Conservation (phyloP, 2,329 filamentous ascomycete genomes). For the Ramularia endophylla region DNA sequence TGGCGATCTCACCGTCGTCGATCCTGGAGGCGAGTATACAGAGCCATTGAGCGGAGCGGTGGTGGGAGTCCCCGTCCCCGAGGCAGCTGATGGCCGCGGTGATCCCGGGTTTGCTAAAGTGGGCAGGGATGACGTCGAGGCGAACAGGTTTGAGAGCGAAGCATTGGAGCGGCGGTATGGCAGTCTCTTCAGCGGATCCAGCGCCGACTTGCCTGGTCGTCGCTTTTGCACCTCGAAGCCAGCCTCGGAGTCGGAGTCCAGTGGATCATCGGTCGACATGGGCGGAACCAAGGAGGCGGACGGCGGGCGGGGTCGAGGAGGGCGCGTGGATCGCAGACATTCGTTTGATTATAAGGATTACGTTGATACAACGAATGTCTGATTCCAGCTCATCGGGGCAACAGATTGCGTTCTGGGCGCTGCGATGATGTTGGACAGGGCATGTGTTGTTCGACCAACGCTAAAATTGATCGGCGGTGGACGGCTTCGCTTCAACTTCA, state of each 20-base stretch:
- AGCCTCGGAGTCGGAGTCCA: slow-evolving; percentile 61
- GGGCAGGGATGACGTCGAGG: slow-evolving; percentile 43
- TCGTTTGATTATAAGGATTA: too few species aligned
- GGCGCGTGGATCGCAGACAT: too few species aligned
- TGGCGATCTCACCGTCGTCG: slow-evolving; percentile 35
- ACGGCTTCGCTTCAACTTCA: too few species aligned
- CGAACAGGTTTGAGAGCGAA: slow-evolving; percentile 48
- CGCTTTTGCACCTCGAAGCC: slow-evolving; percentile 57
- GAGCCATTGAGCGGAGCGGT: slow-evolving; percentile 33
- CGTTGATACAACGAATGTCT: too few species aligned
- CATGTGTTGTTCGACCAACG: too few species aligned
- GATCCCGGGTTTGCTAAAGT: slow-evolving; percentile 27
- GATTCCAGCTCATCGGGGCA: too few species aligned
- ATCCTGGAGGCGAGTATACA: slow-evolving; percentile 39
- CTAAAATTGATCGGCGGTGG: too few species aligned
- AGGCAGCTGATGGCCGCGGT: slow-evolving; percentile 29
- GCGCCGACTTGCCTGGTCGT: slow-evolving; percentile 47
- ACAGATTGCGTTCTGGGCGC: too few species aligned
- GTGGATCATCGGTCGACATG: slow-evolving; percentile 52
- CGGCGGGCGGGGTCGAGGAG: too few species aligned
- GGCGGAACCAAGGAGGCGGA: too few species aligned
- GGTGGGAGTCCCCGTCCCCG: slow-evolving; percentile 38
- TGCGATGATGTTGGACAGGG: too few species aligned
- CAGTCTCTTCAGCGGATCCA: slow-evolving; percentile 53
- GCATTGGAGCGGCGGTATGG: slow-evolving; percentile 50